phyloP scores from a whole-genome alignment of 1,284 basidiomycete genomes.

The Naganishia sp. region DNA sequence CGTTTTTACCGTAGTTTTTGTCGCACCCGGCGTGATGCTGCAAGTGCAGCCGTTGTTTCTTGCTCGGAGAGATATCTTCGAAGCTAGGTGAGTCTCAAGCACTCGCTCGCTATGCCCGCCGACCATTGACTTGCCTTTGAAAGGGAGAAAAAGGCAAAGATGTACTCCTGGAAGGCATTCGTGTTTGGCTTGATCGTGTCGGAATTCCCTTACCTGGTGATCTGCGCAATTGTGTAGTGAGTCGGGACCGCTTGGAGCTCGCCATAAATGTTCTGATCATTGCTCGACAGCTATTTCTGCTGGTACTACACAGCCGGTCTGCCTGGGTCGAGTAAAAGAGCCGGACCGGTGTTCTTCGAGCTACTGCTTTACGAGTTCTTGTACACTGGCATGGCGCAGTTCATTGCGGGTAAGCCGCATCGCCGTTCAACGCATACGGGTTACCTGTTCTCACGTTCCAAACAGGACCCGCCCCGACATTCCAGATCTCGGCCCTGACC shows the following conservation, averaged over 20 bases:
- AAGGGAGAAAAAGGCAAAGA: constrained; percentile 49
- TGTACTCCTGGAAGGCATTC: constrained; percentile 46
- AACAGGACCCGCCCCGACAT: constrained; percentile 30
- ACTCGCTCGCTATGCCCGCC: too few relatives aligned
- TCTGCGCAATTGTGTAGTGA: constrained; percentile 45
- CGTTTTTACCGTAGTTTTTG: constrained; percentile 50
- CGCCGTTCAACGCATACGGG: not conserved
- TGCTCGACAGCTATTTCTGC: constrained; percentile 11
- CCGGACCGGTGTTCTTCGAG: constrained; percentile 48
- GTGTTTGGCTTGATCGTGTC: constrained; percentile 46
- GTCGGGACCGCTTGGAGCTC: constrained; percentile 17
- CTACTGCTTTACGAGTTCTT: constrained; percentile 51
- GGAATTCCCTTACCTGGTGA: constrained; percentile 47
- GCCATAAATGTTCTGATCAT: constrained; percentile 35
- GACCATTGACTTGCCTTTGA: too few relatives aligned
- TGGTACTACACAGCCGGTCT: constrained; percentile 21
- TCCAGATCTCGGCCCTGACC: constrained; percentile 5
- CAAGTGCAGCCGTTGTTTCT: constrained; percentile 50
- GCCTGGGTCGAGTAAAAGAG: constrained; percentile 16
- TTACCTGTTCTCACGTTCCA: not conserved
- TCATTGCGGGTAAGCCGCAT: constrained; percentile 32
- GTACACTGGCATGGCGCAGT: constrained; percentile 48
- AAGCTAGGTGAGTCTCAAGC: constrained; percentile 35
- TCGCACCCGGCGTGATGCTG: constrained; percentile 41
- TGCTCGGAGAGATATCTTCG: constrained; percentile 50